Evolutionary conservation across 2,329 filamentous ascomycete species (phyloP), one percentile per base, ranked within the genome.

Genomic region (Beauveria scarabaeidicola): DNA sequence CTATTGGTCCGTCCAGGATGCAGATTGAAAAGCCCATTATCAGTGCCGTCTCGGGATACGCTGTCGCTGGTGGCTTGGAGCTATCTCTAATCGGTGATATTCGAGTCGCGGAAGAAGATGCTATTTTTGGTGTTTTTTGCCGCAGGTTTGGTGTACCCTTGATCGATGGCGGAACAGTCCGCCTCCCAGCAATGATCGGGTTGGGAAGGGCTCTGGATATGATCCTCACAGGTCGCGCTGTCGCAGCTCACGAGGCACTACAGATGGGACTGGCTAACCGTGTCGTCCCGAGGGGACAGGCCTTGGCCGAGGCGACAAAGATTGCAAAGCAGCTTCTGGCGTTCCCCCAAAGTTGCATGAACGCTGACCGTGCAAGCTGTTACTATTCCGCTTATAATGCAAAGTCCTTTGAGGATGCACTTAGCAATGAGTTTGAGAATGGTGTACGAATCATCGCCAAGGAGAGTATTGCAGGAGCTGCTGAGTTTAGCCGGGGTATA

Each of bases 51-150:
- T 70, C 79, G 0, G 80, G 79, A 1, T 74, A 81, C 61, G 80
- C 81, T 1, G 80, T 83, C 1, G 80, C 81, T 0, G 79, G 80
- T 1, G 78, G 67, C 4, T 71, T 83, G 1, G 80, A 83, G 65
- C 69, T 83, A 10, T 76, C 74, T 52, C 72, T 84, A 0, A 65
- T 83, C 1, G 80, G 72, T 0, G 81, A 84, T 63, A 70, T 83
- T 52, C 75, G 80, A 0, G 72, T 84, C 1, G 78, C 74, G 0
- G 80, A 83, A 60, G 77, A 81, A 58, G 76, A 79, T 52, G 77
- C 78, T 4, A 65, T 80, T 0, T 80, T 83, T 56, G 81, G 81
- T 1, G 75, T 84, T 3, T 84, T 82, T 63, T 82, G 78, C 66
- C 72, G 81, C 2, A 73, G 79, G 3, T 81, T 64, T 8, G 66